A percentile compares a stretch with the other conserved stretches of the same genome.
Evolutionary conservation across 106 monocot species (phyloP).

Genomic region (Allium cepa): DNA sequence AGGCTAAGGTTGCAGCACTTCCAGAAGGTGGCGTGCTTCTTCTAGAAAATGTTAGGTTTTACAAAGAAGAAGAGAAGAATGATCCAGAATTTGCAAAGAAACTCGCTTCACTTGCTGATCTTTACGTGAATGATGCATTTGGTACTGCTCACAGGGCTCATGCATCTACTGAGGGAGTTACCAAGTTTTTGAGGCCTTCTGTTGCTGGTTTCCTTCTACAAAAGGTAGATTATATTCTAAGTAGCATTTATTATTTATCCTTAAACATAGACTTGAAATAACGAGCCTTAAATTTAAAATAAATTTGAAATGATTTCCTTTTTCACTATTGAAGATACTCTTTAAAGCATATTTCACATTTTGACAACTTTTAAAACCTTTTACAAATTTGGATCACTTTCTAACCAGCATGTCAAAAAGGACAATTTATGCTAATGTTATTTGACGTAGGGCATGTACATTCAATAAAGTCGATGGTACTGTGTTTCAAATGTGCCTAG

Average conservation of each 20-base stretch:
- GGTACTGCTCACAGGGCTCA: slow-evolving; percentile 35
- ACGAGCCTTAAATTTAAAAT: background rate
- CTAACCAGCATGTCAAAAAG: too few relatives aligned
- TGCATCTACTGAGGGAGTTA: slow-evolving; percentile 51
- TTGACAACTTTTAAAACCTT: background rate
- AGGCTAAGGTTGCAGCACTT: slow-evolving; percentile 38
- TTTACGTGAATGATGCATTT: slow-evolving; percentile 64
- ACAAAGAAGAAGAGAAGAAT: slow-evolving; percentile 63
- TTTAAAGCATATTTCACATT: background rate
- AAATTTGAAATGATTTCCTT: background rate
- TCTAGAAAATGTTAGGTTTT: slow-evolving; percentile 56
- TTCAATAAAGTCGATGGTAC: background rate
- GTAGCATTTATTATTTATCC: background rate
- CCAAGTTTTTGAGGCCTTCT: slow-evolving; percentile 29
- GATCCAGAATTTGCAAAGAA: slow-evolving; percentile 58
- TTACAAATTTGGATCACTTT: too few relatives aligned
- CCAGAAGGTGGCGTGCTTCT: slow-evolving; percentile 50
- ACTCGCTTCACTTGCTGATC: slow-evolving; percentile 53
- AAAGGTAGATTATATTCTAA: slow-evolving; percentile 10
- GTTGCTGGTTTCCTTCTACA: slow-evolving; percentile 31
- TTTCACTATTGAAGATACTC: background rate
- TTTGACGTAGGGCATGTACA: too few relatives aligned
- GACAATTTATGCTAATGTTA: too few relatives aligned
- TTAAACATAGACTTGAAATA: background rate
- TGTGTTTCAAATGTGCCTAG: background rate